A percentile compares a stretch with the other conserved stretches of the same genome.
phyloP scores from a whole-genome alignment of 116 monocot genomes.

The Zostera marina region DNA sequence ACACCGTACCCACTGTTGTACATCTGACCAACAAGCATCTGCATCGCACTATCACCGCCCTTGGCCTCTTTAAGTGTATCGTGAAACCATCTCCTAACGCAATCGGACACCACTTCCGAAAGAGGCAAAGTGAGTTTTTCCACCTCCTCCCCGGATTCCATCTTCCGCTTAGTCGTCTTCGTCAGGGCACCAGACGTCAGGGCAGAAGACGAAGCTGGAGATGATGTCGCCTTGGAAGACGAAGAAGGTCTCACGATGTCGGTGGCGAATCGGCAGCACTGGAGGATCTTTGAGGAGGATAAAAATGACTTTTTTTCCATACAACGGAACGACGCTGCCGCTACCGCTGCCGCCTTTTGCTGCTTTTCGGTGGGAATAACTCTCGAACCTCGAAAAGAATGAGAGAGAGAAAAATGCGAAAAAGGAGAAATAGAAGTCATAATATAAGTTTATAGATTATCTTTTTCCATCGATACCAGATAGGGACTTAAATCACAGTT shows the following conservation, averaged over 20 bases:
- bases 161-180: no score
- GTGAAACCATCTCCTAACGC: constrained; percentile 67
- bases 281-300: constrained; percentile 3
- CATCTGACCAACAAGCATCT: constrained; percentile 92
- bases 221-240: not conserved
- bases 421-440: no score
- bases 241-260: constrained; percentile 1
- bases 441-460: no score
- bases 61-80: constrained; percentile 71
- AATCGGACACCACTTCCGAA: constrained; percentile 58
- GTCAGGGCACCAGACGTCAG: not conserved
- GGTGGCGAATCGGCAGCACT: constrained; percentile 10
- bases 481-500: no score
- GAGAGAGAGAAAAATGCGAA: no score
- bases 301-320: constrained; percentile 14
- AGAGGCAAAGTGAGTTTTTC: constrained; percentile 24
- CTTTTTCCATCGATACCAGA: no score
- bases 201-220: not conserved
- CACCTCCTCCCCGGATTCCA: no score
- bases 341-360: no score
- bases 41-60: constrained; percentile 91
- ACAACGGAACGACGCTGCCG: constrained; percentile 1
- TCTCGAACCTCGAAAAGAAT: no score
- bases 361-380: no score
- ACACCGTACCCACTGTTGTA: constrained; percentile 67